Evolutionary conservation across 495 filamentous ascomycete species (phyloP).

Genomic region (Tuber borchii): DNA sequence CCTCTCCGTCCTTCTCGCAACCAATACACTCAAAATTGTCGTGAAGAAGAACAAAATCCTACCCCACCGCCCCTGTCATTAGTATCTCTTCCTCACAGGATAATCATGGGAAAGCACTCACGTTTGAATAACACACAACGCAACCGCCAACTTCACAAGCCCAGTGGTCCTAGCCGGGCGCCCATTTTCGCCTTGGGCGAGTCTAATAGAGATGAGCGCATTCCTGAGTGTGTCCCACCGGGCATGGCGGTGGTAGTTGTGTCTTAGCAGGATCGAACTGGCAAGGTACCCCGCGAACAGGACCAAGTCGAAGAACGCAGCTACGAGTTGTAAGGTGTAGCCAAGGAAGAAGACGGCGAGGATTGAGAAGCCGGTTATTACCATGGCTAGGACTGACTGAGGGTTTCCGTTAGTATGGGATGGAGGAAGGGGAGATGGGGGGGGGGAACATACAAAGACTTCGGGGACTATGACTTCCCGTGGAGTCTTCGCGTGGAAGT

Average conservation of each 20-base stretch:
- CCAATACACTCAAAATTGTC: conserved; percentile 22
- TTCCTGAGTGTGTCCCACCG: conserved; percentile 20
- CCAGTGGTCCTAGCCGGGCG: neutral
- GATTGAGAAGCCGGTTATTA: conserved; percentile 36
- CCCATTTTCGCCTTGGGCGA: neutral
- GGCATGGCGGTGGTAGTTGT: conserved; percentile 27
- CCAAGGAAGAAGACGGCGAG: conserved; percentile 34
- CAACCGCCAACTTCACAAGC: conserved; percentile 28
- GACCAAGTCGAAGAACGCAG: conserved; percentile 35
- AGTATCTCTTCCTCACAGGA: neutral
- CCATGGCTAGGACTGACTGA: conserved; percentile 34
- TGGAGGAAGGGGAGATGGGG: too few relatives aligned
- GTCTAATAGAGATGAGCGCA: conserved; percentile 3
- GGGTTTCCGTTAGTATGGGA: neutral
- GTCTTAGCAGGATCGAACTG: conserved; percentile 27
- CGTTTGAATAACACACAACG: conserved; percentile 31
- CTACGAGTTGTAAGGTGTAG: conserved; percentile 32
- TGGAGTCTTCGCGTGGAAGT: conserved; percentile 5
- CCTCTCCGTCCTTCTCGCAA: conserved; percentile 12
- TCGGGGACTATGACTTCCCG: conserved; percentile 33
- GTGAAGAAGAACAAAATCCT: conserved; percentile 36
- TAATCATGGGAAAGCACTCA: neutral
- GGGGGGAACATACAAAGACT: conserved; percentile 24
- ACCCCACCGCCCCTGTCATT: neutral
- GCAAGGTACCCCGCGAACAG: conserved; percentile 40